phyloP scores from a whole-genome alignment of 2,329 filamentous ascomycete genomes.

The Parastagonospora nodorum region DNA sequence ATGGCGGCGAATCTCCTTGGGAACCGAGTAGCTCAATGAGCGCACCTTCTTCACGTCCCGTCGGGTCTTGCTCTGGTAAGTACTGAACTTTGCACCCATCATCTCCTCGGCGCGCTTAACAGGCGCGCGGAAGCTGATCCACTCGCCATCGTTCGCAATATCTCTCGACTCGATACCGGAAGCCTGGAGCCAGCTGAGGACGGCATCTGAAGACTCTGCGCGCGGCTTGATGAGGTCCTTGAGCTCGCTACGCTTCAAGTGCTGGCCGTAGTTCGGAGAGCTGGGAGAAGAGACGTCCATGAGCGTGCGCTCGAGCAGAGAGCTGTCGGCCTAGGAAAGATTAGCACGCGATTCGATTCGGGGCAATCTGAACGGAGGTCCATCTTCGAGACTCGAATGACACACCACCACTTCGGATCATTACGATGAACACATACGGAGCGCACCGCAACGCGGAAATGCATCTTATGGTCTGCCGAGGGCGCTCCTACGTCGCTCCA shows the following conservation, averaged over 20 bases:
- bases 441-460: slow-evolving; percentile 47
- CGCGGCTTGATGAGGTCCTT: slow-evolving; percentile 60
- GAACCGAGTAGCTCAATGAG: slow-evolving; percentile 66
- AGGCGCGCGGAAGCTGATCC: slow-evolving; percentile 64
- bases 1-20: slow-evolving; percentile 57
- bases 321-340: slow-evolving; percentile 53
- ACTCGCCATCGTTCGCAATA: slow-evolving; percentile 61
- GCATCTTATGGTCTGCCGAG: slow-evolving; percentile 36
- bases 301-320: slow-evolving; percentile 62
- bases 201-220: slow-evolving; percentile 52
- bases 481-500: slow-evolving; percentile 44
- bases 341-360: slow-evolving; percentile 15
- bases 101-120: slow-evolving; percentile 60
- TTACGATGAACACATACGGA: slow-evolving; percentile 33
- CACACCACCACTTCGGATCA: too few relatives aligned
- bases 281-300: slow-evolving; percentile 66
- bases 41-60: slow-evolving; percentile 56
- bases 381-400: not conserved
- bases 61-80: slow-evolving; percentile 57
- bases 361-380: not conserved
- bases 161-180: slow-evolving; percentile 54
- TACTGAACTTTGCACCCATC: slow-evolving; percentile 62
- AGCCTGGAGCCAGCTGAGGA: slow-evolving; percentile 61
- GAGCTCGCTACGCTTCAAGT: slow-evolving; percentile 66
- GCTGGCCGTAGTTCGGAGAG: slow-evolving; percentile 63